Base-by-base conservation (phyloP, 495 filamentous ascomycete genomes). In the Apiosordaria backusii region DNA sequence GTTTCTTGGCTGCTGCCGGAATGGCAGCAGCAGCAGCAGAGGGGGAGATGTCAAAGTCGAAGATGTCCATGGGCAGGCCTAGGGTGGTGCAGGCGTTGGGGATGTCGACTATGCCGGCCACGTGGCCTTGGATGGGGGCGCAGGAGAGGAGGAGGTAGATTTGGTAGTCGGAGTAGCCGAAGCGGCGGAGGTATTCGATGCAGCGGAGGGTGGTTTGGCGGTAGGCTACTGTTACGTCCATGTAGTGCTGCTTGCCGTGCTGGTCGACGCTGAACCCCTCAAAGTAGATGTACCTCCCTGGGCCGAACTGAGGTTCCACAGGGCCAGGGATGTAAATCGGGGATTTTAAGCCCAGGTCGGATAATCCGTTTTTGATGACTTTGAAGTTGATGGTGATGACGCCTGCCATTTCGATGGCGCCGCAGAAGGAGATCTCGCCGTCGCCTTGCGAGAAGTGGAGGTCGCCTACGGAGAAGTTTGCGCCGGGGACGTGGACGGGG, bases 331-430 rank as follows among this genome's bases (percentile, higher is more conserved):
- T 81, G 79, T 93, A 98, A 26, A 98, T 90, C 0, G 94, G 94
- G 0, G 85, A 89, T 77, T 94, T 95, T 82, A 96, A 89, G 4
- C 84, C 90, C 53, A 97, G 76, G 40, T 90, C 85, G 50, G 82
- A 81, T 73, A 96, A 84, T 54, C 93, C 94, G 66, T 88, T 83
- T 78, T 95, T 95, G 82, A 98, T 87, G 13, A 98, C 88, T 57
- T 83, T 87, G 81, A 96, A 91, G 74, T 96, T 97, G 71, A 97
- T 81, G 3, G 94, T 98, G 68, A 98, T 96, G 18, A 92, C 79
- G 21, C 94, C 94, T 0, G 93, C 91, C 92, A 98, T 98, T 75
- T 98, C 94, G 67, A 98, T 98, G 10, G 93, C 94, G 16, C 94
- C 94, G 71, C 94, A 98, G 78, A 98, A 97, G 0, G 88, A 92